These are phyloP conservation scores for Paramarasmius palmivorus DNA, from an alignment of 1,284 basidiomycete species.

Conservation along the genomic window DNA sequence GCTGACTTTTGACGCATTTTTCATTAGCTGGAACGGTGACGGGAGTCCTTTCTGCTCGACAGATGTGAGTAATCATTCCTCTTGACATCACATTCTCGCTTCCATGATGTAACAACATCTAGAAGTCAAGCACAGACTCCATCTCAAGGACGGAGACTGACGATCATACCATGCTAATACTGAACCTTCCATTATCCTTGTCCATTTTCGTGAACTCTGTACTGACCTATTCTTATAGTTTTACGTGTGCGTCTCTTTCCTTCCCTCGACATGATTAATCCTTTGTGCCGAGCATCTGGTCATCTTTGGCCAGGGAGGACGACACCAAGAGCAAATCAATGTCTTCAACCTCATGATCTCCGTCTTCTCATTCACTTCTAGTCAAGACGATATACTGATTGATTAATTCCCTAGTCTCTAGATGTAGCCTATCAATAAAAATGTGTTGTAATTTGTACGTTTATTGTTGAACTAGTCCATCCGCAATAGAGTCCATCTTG, in stretches of 20 bases:
- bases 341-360: constrained; percentile 45
- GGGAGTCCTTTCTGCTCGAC: background rate
- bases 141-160: constrained; percentile 72
- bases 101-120: constrained; percentile 59
- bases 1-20: constrained; percentile 15
- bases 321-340: constrained; percentile 28
- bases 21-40: constrained; percentile 1
- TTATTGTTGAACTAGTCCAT: background rate
- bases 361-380: background rate
- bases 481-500: background rate
- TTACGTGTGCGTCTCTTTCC: background rate
- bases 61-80: constrained; percentile 39
- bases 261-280: constrained; percentile 18
- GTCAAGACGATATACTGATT: background rate
- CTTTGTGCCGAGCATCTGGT: constrained; percentile 13
- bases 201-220: background rate
- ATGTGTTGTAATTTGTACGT: background rate
- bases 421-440: too few relatives aligned
- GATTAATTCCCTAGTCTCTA: background rate
- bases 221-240: background rate
- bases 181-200: constrained; percentile 40
- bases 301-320: constrained; percentile 17
- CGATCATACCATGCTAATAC: constrained; percentile 83
- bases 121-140: constrained; percentile 87
- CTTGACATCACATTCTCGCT: constrained; percentile 14